A percentile compares a stretch with the other conserved stretches of the same genome.
phyloP scores from a whole-genome alignment of 176 grass and related monocot genomes.

The Rhipidocladum racemiflorum region DNA sequence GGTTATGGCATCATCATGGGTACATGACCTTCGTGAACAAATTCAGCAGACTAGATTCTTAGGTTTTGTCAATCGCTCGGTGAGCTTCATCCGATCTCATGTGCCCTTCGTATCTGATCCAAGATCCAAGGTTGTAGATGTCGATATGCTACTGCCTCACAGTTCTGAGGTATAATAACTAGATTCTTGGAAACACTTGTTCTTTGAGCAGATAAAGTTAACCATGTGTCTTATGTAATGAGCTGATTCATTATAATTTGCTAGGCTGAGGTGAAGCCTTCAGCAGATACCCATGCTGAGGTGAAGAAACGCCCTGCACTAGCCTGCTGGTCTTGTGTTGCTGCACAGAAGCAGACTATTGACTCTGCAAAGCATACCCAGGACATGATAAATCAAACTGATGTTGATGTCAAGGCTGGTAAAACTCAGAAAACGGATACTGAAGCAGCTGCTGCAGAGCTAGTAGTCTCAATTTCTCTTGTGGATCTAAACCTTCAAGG shows the following conservation, averaged over 20 bases:
- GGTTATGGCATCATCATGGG: constrained; percentile 74
- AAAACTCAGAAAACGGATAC: constrained; percentile 5
- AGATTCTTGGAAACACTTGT: constrained; percentile 20
- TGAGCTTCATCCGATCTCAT: constrained; percentile 70
- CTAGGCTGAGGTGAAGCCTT: constrained; percentile 34
- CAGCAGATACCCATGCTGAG: neutral
- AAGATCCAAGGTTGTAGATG: constrained; percentile 74
- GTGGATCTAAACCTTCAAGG: constrained; percentile 27
- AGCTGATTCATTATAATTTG: neutral
- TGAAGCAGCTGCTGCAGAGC: neutral
- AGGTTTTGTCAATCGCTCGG: constrained; percentile 65
- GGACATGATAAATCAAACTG: constrained; percentile 21
- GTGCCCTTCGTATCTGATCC: constrained; percentile 62
- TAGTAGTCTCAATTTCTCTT: constrained; percentile 16
- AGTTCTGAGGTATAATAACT: constrained; percentile 36
- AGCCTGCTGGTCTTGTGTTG: constrained; percentile 52
- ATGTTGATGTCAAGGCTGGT: constrained; percentile 6
- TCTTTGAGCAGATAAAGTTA: neutral
- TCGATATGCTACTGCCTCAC: constrained; percentile 47
- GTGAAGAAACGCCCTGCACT: constrained; percentile 36
- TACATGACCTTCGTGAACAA: constrained; percentile 66
- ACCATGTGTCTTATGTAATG: neutral
- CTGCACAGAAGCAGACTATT: constrained; percentile 10
- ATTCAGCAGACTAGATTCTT: constrained; percentile 82
- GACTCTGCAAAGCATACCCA: constrained; percentile 17